Conservation (phyloP, 495 filamentous ascomycete genomes). For the Penicillium canariense region DNA sequence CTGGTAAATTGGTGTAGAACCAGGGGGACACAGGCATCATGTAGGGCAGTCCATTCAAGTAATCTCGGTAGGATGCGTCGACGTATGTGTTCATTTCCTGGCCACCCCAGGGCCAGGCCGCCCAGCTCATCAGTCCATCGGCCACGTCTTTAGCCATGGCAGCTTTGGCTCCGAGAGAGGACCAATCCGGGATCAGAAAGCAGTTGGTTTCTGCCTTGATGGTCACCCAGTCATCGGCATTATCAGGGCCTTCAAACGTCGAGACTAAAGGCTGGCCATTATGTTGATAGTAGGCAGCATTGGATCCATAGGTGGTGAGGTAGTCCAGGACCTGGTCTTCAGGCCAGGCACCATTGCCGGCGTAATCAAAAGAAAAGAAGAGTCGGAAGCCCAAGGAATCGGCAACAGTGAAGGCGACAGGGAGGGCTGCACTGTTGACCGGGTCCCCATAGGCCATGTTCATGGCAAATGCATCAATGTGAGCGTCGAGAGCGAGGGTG, state of each 20-base stretch:
- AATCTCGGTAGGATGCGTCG: slow-evolving; percentile 55
- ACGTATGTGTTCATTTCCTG: slow-evolving; percentile 46
- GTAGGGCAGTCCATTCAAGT: slow-evolving; percentile 54
- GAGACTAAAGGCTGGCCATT: neutral
- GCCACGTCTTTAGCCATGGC: slow-evolving; percentile 30
- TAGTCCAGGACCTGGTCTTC: slow-evolving; percentile 18
- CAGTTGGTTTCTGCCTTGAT: neutral
- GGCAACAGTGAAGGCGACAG: slow-evolving; percentile 51
- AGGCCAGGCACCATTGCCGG: slow-evolving; percentile 53
- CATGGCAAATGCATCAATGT: slow-evolving; percentile 70
- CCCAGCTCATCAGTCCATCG: slow-evolving; percentile 65
- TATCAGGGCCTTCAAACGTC: neutral
- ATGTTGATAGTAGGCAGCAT: neutral
- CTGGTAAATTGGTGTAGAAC: slow-evolving; percentile 66
- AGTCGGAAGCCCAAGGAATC: slow-evolving; percentile 52
- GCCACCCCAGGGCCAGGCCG: slow-evolving; percentile 63
- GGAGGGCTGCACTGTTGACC: slow-evolving; percentile 41
- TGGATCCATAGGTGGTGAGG: neutral
- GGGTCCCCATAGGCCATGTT: slow-evolving; percentile 58
- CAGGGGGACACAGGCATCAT: slow-evolving; percentile 76
- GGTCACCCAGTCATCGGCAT: neutral
- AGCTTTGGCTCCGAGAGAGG: neutral
- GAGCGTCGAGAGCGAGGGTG: slow-evolving; percentile 50
- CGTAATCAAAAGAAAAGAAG: slow-evolving; percentile 68
- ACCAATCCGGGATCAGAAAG: neutral